Conservation (phyloP, 208 protist genomes). For the Herpetomonas samuelpessoai region DNA sequence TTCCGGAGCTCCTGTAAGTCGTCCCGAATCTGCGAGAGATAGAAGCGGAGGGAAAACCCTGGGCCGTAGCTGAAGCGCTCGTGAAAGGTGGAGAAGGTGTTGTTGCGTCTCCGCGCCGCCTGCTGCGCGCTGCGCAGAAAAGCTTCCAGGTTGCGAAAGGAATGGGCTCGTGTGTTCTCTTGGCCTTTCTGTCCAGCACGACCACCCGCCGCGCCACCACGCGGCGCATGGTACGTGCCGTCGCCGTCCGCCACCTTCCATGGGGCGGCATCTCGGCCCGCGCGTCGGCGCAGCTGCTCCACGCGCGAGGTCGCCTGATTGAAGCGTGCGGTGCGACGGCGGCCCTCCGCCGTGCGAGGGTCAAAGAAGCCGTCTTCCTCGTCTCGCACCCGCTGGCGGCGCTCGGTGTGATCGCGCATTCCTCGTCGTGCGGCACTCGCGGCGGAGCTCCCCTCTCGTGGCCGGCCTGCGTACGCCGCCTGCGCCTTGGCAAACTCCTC, state of each 20-base stretch:
- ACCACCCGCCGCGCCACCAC: constrained; percentile 8
- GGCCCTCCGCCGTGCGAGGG: constrained; percentile 18
- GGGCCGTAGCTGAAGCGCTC: background rate
- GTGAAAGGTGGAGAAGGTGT: background rate
- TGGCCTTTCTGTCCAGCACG: constrained; percentile 1
- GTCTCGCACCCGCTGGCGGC: background rate
- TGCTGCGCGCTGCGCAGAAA: background rate
- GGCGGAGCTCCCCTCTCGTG: constrained; percentile 7
- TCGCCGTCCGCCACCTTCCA: constrained; percentile 12
- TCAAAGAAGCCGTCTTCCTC: constrained; percentile 22
- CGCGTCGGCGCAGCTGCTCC: constrained; percentile 1
- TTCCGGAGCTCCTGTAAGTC: constrained; percentile 21
- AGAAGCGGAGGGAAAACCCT: background rate
- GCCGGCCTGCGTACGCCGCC: constrained; percentile 22
- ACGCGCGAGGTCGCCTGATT: constrained; percentile 11
- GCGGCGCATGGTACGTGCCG: background rate
- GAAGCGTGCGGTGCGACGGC: constrained; percentile 22
- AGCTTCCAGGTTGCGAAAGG: constrained; percentile 8
- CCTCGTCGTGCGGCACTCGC: constrained; percentile 5
- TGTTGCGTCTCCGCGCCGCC: background rate
- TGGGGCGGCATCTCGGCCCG: constrained; percentile 12
- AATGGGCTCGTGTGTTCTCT: constrained; percentile 10
- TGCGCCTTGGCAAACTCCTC: constrained; percentile 43
- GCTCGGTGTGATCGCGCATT: constrained; percentile 15
- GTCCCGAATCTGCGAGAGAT: background rate